phyloP scores from a whole-genome alignment of 257 asterid species.

The Anisodus tanguticus region DNA sequence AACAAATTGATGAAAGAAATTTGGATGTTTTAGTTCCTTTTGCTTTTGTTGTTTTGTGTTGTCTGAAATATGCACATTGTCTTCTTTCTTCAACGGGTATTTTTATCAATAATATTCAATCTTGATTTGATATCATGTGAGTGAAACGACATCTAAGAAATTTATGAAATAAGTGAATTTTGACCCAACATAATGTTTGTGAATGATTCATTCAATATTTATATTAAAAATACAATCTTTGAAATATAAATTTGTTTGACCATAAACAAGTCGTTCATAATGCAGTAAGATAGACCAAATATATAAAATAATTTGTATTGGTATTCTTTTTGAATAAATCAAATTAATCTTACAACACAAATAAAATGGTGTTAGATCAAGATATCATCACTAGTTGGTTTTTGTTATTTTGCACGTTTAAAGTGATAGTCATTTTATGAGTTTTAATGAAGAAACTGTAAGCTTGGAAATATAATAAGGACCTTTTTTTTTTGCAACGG shows the following conservation, averaged over 20 bases:
- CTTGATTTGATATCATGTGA: not conserved
- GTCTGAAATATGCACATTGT: slow-evolving; percentile 19
- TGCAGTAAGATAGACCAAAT: too few species aligned
- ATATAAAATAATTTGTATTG: too few species aligned
- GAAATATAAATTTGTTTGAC: not conserved
- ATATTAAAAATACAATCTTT: slow-evolving; percentile 20
- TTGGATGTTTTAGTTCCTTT: not conserved
- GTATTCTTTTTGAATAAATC: too few species aligned
- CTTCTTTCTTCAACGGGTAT: slow-evolving; percentile 25
- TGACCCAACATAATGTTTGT: not conserved
- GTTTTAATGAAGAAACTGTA: too few species aligned
- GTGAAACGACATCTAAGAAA: not conserved
- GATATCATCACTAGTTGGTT: too few species aligned
- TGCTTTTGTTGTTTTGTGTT: slow-evolving; percentile 19
- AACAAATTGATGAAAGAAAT: not conserved
- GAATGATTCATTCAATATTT: not conserved
- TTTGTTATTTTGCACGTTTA: too few species aligned
- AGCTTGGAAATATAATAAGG: too few species aligned
- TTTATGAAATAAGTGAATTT: not conserved
- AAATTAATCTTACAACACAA: too few species aligned
- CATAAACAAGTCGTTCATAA: too few species aligned
- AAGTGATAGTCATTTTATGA: too few species aligned
- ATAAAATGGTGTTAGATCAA: too few species aligned
- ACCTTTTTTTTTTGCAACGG: too few species aligned
- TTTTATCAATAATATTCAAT: not conserved